Evolutionary conservation across 371 early-diverging fungal genomes (phyloP).

Genomic region (Mucor racemosus): DNA sequence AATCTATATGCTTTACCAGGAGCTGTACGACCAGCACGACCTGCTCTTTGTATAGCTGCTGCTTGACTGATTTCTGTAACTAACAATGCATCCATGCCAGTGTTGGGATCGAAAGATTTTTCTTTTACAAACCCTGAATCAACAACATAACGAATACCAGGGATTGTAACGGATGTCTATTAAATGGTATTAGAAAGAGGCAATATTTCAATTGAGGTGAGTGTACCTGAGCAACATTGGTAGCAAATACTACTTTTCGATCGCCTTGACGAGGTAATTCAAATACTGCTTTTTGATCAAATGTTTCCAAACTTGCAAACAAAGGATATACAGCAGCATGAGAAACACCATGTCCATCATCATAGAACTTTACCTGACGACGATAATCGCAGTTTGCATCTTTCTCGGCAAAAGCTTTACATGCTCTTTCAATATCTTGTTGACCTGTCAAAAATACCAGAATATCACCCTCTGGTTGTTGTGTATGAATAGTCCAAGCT

Average conservation of each 20-base stretch:
- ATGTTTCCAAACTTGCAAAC: constrained; percentile 90
- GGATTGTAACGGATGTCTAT: constrained; percentile 79
- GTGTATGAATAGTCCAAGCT: constrained; percentile 76
- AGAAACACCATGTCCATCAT: constrained; percentile 63
- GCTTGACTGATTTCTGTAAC: constrained; percentile 88
- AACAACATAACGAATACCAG: constrained; percentile 90
- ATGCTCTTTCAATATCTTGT: constrained; percentile 84
- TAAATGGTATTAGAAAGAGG: constrained; percentile 34
- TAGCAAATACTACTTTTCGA: constrained; percentile 97
- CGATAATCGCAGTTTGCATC: constrained; percentile 36
- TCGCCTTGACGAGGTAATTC: constrained; percentile 80
- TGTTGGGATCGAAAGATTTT: constrained; percentile 79
- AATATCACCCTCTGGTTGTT: constrained; percentile 75
- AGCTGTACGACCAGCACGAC: constrained; percentile 94
- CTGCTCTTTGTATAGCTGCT: constrained; percentile 96
- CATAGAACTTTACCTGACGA: constrained; percentile 42
- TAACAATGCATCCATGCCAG: constrained; percentile 84
- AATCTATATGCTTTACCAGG: constrained; percentile 96
- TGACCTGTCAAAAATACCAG: constrained; percentile 94
- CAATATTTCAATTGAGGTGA: no score
- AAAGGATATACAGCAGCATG: constrained; percentile 77
- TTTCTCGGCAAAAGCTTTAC: constrained; percentile 51
- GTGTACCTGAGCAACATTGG: constrained; percentile 99
- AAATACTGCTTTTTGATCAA: constrained; percentile 92
- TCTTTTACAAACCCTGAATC: constrained; percentile 94